A percentile compares a stretch with the other conserved stretches of the same genome.
phyloP scores from a whole-genome alignment of 441 rosid genomes.

The Erodium moschatum region DNA sequence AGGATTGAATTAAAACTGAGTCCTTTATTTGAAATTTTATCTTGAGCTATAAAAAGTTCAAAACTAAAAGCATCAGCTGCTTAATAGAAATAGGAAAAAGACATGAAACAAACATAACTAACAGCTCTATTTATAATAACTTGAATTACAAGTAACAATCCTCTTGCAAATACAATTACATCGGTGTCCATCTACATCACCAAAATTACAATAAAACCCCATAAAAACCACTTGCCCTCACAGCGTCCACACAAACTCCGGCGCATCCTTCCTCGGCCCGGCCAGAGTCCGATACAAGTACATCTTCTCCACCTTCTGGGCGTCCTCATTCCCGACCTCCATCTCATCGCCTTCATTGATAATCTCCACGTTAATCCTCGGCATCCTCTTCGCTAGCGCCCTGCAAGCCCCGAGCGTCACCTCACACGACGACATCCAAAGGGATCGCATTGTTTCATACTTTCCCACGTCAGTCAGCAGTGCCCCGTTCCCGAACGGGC shows the following conservation, averaged over 20 bases:
- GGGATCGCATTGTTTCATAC: slow-evolving; percentile 99
- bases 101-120: neutral
- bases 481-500: slow-evolving; percentile 76
- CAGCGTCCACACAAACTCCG: slow-evolving; percentile 54
- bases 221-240: slow-evolving; percentile 30
- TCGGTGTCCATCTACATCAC: slow-evolving; percentile 11
- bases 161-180: slow-evolving; percentile 18
- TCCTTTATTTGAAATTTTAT: too few species aligned
- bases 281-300: slow-evolving; percentile 72
- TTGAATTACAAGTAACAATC: slow-evolving; percentile 27
- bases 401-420: slow-evolving; percentile 81
- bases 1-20: too few species aligned
- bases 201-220: slow-evolving; percentile 26
- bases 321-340: slow-evolving; percentile 34
- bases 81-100: neutral
- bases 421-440: slow-evolving; percentile 97
- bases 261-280: slow-evolving; percentile 71
- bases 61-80: too few species aligned
- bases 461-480: slow-evolving; percentile 76
- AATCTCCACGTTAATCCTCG: slow-evolving; percentile 71
- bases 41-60: too few species aligned
- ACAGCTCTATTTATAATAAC: slow-evolving; percentile 18
- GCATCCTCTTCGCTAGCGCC: slow-evolving; percentile 56
- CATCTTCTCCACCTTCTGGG: slow-evolving; percentile 59
- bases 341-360: slow-evolving; percentile 45